A percentile compares a stretch with the other conserved stretches of the same genome.
Conservation (phyloP, 164 flowering plant genomes). For the Chimonanthus salicifolius region DNA sequence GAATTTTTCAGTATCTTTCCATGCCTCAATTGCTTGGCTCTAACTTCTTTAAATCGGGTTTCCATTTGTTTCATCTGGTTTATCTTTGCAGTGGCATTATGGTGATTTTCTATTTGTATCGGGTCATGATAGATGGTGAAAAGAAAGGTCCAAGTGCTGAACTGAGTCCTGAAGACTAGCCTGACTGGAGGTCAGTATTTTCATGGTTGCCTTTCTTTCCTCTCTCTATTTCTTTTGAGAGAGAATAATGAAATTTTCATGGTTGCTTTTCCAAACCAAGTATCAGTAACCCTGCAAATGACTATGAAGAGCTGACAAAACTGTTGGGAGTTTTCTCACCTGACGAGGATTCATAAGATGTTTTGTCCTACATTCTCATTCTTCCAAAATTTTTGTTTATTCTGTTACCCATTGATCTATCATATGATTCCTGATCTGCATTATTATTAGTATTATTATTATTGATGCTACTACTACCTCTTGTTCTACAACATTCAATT, state of each 20-base stretch:
- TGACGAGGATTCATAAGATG: no score
- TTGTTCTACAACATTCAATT: no score
- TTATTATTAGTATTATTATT: no score
- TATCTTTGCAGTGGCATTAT: slow-evolving; percentile 53
- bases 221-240: background rate
- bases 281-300: no score
- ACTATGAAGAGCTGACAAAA: no score
- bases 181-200: slow-evolving; percentile 19
- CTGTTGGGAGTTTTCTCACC: no score
- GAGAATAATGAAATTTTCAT: background rate
- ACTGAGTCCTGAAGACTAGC: slow-evolving; percentile 28
- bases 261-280: background rate
- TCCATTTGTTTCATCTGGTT: background rate
- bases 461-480: no score
- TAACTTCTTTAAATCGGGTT: background rate
- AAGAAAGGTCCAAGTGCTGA: slow-evolving; percentile 29
- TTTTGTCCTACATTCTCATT: no score
- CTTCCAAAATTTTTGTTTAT: no score
- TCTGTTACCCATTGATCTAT: no score
- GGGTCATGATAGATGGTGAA: slow-evolving; percentile 29
- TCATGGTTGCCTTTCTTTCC: background rate
- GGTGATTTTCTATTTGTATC: slow-evolving; percentile 50
- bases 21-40: background rate
- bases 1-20: no score
- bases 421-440: no score